Evolutionary conservation across 2,329 filamentous ascomycete species (phyloP).

Genomic region (Fusarium armeniacum): DNA sequence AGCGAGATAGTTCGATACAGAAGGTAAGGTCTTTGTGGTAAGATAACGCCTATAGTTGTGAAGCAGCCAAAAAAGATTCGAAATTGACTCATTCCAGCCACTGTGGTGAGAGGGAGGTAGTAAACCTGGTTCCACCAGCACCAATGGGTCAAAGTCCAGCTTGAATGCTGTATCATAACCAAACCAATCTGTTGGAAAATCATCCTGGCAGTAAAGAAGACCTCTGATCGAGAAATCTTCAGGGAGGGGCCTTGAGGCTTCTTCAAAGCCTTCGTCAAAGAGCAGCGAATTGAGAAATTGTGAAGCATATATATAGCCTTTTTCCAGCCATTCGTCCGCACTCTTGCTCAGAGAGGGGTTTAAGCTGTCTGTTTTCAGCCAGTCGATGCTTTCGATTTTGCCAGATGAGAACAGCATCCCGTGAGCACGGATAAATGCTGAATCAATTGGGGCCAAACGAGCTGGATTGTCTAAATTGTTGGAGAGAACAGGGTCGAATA

Average conservation of each 20-base stretch:
- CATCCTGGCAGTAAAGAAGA: neutral
- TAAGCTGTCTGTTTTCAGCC: too few relatives aligned
- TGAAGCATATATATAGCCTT: too few relatives aligned
- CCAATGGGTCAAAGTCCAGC: neutral
- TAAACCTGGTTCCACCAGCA: fast-evolving
- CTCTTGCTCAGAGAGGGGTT: too few relatives aligned
- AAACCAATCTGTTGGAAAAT: neutral
- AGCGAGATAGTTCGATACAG: too few relatives aligned
- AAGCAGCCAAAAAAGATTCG: neutral
- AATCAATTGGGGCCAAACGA: too few relatives aligned
- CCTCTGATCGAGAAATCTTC: neutral
- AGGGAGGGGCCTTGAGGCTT: neutral
- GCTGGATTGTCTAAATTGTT: fast-evolving
- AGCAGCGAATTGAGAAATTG: too few relatives aligned
- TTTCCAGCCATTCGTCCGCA: neutral
- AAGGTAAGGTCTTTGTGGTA: too few relatives aligned
- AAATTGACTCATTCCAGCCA: neutral
- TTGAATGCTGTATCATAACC: fast-evolving
- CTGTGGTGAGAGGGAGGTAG: fast-evolving
- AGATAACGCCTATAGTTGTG: neutral
- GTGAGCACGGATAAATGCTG: too few relatives aligned
- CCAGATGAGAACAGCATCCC: too few relatives aligned
- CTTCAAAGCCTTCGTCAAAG: too few relatives aligned
- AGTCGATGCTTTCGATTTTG: too few relatives aligned
- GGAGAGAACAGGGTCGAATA: too few relatives aligned